A percentile compares a stretch with the other conserved stretches of the same genome.
These are phyloP conservation scores for Penicillium cataractarum DNA, from an alignment of 495 filamentous ascomycete species.

Conservation along the genomic window DNA sequence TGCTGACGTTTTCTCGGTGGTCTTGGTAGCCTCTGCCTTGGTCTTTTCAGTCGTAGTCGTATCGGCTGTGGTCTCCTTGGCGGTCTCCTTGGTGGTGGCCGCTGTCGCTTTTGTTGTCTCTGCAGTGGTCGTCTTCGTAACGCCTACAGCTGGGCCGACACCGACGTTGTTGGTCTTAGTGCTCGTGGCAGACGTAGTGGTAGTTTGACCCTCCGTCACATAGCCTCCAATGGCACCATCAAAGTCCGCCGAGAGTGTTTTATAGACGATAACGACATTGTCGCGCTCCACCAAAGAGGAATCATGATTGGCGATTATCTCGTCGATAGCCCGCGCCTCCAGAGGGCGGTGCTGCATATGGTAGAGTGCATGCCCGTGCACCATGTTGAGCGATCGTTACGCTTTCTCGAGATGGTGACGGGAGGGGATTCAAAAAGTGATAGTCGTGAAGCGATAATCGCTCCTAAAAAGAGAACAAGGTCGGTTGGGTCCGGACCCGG, in stretches of 20 bases:
- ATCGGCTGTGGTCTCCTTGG: constrained; percentile 9
- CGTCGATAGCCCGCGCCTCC: constrained; percentile 23
- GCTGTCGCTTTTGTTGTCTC: constrained; percentile 10
- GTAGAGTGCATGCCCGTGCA: constrained; percentile 35
- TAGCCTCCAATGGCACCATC: constrained; percentile 19
- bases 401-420: neutral
- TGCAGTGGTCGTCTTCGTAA: constrained; percentile 13
- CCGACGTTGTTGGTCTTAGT: constrained; percentile 14
- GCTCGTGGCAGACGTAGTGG: constrained; percentile 9
- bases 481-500: constrained; percentile 6
- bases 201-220: constrained; percentile 5
- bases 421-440: neutral
- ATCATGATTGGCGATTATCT: neutral
- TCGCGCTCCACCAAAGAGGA: constrained; percentile 21
- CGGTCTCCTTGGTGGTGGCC: constrained; percentile 9
- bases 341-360: constrained; percentile 26
- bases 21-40: constrained; percentile 3
- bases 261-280: constrained; percentile 23
- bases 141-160: constrained; percentile 27
- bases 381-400: constrained; percentile 21
- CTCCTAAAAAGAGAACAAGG: constrained; percentile 18
- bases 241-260: constrained; percentile 22
- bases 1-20: neutral
- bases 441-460: constrained; percentile 11
- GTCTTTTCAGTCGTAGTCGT: constrained; percentile 10